Evolutionary conservation across 176 grass and related monocot species (phyloP).

Genomic region (Oryza meyeriana): DNA sequence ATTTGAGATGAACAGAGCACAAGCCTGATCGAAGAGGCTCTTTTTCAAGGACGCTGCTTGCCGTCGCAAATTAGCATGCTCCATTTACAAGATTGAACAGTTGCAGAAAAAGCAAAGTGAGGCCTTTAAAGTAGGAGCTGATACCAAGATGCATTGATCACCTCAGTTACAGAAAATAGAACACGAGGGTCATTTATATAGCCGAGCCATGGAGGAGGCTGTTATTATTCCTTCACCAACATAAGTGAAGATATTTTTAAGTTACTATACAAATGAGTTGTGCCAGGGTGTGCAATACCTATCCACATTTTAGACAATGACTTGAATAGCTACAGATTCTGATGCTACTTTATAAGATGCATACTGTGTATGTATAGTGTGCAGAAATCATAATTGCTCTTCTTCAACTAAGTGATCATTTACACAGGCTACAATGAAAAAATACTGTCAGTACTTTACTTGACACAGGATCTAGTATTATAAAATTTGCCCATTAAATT

Average conservation of each 20-base stretch:
- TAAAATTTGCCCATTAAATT: background rate
- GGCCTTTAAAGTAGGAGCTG: conserved; percentile 20
- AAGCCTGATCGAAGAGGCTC: conserved; percentile 75
- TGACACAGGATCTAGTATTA: background rate
- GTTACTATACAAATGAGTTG: conserved; percentile 36
- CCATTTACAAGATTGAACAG: conserved; percentile 49
- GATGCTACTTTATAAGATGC: conserved; percentile 12
- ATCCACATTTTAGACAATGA: conserved; percentile 48
- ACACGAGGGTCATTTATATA: conserved; percentile 58
- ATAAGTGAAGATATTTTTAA: conserved; percentile 45
- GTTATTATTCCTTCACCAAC: conserved; percentile 28
- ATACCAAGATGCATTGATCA: conserved; percentile 25
- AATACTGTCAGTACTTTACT: background rate
- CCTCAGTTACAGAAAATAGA: conserved; percentile 20
- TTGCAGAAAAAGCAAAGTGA: conserved; percentile 7
- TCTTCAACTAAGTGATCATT: background rate
- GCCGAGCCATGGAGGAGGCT: conserved; percentile 22
- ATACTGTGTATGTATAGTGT: background rate
- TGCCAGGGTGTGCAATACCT: conserved; percentile 39
- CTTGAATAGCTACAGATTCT: conserved; percentile 37
- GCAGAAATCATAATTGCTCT: conserved; percentile 20
- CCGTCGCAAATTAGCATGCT: conserved; percentile 55
- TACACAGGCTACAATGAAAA: background rate
- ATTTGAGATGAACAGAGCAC: conserved; percentile 23
- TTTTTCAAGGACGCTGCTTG: conserved; percentile 76